Evolutionary conservation across 768 basidiomycete species (phyloP).

Genomic region (Tylopilus sp.): DNA sequence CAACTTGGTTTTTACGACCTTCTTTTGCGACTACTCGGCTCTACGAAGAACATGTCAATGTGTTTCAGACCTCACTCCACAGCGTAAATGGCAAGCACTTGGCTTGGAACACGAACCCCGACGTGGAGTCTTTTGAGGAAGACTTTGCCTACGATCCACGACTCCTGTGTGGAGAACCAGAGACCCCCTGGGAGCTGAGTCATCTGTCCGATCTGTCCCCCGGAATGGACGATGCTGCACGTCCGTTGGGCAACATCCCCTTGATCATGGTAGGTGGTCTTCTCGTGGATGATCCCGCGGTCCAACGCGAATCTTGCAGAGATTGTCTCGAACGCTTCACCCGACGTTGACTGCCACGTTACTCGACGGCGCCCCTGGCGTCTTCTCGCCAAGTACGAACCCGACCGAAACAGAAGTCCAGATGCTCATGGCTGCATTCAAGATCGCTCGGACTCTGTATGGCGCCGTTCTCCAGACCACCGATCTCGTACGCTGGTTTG

Average conservation of each 20-base stretch:
- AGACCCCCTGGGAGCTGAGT: constrained; percentile 32
- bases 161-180: constrained; percentile 11
- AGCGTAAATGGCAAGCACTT: constrained; percentile 17
- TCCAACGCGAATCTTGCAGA: constrained; percentile 37
- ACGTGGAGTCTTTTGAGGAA: constrained; percentile 25
- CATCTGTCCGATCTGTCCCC: constrained; percentile 29
- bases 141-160: constrained; percentile 29
- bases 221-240: constrained; percentile 14
- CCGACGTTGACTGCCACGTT: constrained; percentile 78
- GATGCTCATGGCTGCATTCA: constrained; percentile 52
- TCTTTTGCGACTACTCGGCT: constrained; percentile 53
- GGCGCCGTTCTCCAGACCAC: constrained; percentile 46
- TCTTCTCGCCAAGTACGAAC: constrained; percentile 65
- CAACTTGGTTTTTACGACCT: constrained; percentile 63
- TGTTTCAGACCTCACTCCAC: constrained; percentile 33
- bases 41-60: constrained; percentile 50
- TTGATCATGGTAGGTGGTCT: constrained; percentile 26
- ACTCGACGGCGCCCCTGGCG: constrained; percentile 81
- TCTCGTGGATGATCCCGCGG: constrained; percentile 14
- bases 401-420: constrained; percentile 60
- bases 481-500: constrained; percentile 31
- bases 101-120: constrained; percentile 25
- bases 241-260: constrained; percentile 14
- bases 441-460: constrained; percentile 61
- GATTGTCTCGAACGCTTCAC: constrained; percentile 70